Evolutionary conservation across 192 early-diverging fungal species (phyloP).

Genomic region (Backusella parvicylindrica): DNA sequence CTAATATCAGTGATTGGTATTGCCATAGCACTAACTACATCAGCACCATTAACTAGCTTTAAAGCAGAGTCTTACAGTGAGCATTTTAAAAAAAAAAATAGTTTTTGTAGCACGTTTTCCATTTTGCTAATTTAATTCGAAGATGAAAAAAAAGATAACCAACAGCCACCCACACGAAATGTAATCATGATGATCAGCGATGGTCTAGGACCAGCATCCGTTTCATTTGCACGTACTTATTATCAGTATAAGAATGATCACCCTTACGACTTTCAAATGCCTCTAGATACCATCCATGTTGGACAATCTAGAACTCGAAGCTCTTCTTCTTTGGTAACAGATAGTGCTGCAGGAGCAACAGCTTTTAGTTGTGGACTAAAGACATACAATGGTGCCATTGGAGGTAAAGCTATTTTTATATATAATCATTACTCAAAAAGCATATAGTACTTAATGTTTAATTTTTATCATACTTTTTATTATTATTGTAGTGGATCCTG

Average conservation of each 20-base stretch:
- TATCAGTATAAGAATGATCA: constrained; percentile 64
- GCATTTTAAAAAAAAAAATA: background rate
- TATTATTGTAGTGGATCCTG: constrained; percentile 52
- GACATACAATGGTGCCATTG: constrained; percentile 92
- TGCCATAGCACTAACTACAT: background rate
- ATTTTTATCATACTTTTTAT: background rate
- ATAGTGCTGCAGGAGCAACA: constrained; percentile 96
- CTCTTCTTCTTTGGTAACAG: constrained; percentile 80
- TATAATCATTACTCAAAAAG: background rate
- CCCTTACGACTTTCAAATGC: constrained; percentile 51
- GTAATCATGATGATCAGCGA: constrained; percentile 95
- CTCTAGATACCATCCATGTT: constrained; percentile 71
- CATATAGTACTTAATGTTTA: no score
- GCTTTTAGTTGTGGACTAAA: constrained; percentile 91
- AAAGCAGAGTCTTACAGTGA: background rate
- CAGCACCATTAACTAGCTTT: background rate
- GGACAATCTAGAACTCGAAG: constrained; percentile 89
- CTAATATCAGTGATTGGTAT: background rate
- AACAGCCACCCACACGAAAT: background rate
- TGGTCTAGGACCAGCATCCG: constrained; percentile 93
- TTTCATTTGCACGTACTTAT: constrained; percentile 84
- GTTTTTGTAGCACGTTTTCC: background rate
- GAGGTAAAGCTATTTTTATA: constrained; percentile 43
- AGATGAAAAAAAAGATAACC: background rate
- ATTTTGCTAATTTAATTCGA: background rate